phyloP scores from a whole-genome alignment of 2,329 filamentous ascomycete species.

The Colletotrichum coccodes region DNA sequence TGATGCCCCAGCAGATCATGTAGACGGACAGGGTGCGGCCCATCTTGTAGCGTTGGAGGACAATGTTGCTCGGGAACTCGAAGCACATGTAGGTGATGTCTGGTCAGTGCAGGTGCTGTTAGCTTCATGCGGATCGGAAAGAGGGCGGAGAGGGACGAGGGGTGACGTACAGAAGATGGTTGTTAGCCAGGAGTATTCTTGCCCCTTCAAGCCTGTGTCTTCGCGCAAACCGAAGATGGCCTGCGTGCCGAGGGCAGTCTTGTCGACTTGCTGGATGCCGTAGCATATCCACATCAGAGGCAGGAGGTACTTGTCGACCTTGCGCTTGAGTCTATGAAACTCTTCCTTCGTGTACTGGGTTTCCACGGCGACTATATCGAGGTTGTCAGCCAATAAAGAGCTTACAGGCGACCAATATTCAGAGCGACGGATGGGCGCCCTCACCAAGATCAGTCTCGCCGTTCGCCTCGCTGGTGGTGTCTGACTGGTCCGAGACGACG shows the following conservation, averaged over 20 bases:
- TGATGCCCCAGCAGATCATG: constrained; percentile 41
- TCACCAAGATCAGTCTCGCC: constrained; percentile 20
- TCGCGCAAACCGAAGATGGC: constrained; percentile 49
- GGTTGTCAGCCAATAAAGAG: not conserved
- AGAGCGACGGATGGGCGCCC: not conserved
- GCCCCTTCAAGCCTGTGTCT: constrained; percentile 39
- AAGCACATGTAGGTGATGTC: constrained; percentile 43
- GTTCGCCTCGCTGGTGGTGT: constrained; percentile 10
- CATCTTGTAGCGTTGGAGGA: constrained; percentile 44
- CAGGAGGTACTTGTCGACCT: constrained; percentile 56
- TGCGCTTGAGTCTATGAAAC: constrained; percentile 49
- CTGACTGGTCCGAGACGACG: constrained; percentile 15
- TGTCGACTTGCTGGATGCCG: constrained; percentile 60
- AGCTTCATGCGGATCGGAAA: not conserved
- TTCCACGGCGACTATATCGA: constrained; percentile 16
- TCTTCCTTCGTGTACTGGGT: constrained; percentile 47
- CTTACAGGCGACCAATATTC: too few relatives aligned
- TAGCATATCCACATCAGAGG: constrained; percentile 60
- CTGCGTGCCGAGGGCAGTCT: constrained; percentile 52
- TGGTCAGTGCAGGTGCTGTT: not conserved
- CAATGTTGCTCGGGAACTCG: constrained; percentile 44
- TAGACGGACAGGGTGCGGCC: constrained; percentile 25
- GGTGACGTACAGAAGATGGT: constrained; percentile 43
- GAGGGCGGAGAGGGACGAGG: not conserved
- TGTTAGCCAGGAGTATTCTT: constrained; percentile 41